Evolutionary conservation across 1,284 basidiomycete genomes (phyloP), one percentile per base, ranked within the genome.

Genomic region (Melampsora americana): DNA sequence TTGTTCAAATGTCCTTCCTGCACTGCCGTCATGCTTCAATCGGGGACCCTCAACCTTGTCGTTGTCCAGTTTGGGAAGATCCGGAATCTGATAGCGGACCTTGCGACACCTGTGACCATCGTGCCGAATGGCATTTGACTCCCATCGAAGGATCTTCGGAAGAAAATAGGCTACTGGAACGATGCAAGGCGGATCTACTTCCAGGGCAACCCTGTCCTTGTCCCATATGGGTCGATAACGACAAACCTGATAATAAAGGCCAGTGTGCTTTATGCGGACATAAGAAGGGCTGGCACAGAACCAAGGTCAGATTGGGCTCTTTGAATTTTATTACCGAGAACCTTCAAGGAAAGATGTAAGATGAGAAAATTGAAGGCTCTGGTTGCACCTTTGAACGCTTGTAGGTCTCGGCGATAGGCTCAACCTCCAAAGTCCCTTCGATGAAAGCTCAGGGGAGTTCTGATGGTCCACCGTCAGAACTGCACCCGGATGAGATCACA

Each of bases 201-300:
- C 61, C 61, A 23, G 70, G 62, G 18, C 70, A 72, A 42, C 48
- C 60, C 4, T 72, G 70, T 39, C 53, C 70, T n/a, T 72, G 70
- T 26, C 70, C 70, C 48, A 64, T 59, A 5, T 72, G 70, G 70
- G 62, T 72, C 23, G 28, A 61, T 30, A 23, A 60, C 7, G 70
- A 72, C 12, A 50, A 72, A 23, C 59, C 70, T 16, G 35, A 23
- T 11, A 30, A 65, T 5, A 44, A 65, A 35, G n/a, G 12, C 26
- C 59, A 61, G 14, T 72, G 70, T 66, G 70, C 62, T 20, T 44
- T 72, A 5, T 72, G 70, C 35, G 70, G 70, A 20, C 70, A 72
- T 35, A 72, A 72, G 26, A 72, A 72, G 66, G 70, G 70, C 2
- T 72, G 70, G 70, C 70, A 72, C 66, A 44, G 70, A 39, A 61